A percentile compares a stretch with the other conserved stretches of the same genome.
These are phyloP conservation scores for Hypoxylon lenormandii DNA, from an alignment of 495 filamentous ascomycete genomes.

Conservation along the genomic window DNA sequence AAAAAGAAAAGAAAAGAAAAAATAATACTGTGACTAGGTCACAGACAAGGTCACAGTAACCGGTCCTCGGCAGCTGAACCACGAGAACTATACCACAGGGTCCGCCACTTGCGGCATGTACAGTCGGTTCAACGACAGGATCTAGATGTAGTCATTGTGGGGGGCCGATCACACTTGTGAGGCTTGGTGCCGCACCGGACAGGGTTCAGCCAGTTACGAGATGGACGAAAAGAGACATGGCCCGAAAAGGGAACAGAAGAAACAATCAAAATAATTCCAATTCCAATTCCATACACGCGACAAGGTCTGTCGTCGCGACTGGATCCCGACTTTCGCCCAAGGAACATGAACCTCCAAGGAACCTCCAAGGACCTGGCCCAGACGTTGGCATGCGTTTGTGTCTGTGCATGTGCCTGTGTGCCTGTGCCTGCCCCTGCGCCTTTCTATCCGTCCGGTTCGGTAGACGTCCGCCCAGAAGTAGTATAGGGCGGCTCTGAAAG, in stretches of 20 bases:
- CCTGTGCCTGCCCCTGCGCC: background rate
- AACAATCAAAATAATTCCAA: conserved; percentile 10
- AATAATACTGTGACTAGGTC: conserved; percentile 46
- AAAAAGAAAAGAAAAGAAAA: conserved; percentile 15
- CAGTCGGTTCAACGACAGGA: conserved; percentile 43
- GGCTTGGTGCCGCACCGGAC: conserved; percentile 42
- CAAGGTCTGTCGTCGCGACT: conserved; percentile 8
- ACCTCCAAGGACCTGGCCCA: no score
- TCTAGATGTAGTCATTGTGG: conserved; percentile 50
- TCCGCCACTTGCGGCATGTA: conserved; percentile 46
- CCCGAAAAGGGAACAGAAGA: conserved; percentile 17
- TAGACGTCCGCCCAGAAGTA: conserved; percentile 17
- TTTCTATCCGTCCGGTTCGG: background rate
- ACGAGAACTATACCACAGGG: conserved; percentile 41
- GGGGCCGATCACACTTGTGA: conserved; percentile 50
- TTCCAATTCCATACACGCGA: conserved; percentile 8
- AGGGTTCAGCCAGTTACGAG: conserved; percentile 30
- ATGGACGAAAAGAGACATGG: conserved; percentile 41
- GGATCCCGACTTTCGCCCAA: conserved; percentile 6
- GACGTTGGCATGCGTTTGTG: background rate
- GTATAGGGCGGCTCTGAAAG: conserved; percentile 41
- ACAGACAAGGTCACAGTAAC: conserved; percentile 48
- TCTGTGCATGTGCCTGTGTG: background rate
- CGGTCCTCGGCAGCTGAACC: conserved; percentile 47
- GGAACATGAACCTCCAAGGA: no score